Conservation (phyloP, 1,139 yeast genomes). For the Scheffersomyces cryptocercus region DNA sequence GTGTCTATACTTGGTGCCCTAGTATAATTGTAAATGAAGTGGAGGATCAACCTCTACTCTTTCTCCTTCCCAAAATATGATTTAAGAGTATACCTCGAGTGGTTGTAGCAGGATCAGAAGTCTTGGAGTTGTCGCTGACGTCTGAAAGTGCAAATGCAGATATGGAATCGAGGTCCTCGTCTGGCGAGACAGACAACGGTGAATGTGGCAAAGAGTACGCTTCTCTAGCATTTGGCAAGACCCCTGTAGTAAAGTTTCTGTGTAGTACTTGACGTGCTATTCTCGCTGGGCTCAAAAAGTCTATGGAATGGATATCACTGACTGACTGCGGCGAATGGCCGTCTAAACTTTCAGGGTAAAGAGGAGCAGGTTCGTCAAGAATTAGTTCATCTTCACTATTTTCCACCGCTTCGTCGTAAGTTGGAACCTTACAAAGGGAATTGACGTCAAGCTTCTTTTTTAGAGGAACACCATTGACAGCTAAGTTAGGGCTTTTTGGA, state of each 20-base stretch:
- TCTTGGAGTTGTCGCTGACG: neutral
- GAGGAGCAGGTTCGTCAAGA: conserved; percentile 34
- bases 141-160: neutral
- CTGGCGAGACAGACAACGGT: neutral
- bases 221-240: neutral
- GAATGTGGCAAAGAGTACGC: neutral
- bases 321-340: neutral
- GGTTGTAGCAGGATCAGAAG: no score
- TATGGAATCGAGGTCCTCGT: neutral
- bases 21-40: no score
- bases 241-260: neutral
- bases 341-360: conserved; percentile 12
- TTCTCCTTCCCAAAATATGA: no score
- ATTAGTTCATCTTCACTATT: conserved; percentile 24
- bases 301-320: neutral
- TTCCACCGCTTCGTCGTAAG: conserved; percentile 38
- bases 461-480: neutral
- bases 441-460: conserved; percentile 17
- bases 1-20: no score
- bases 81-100: no score
- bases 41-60: no score
- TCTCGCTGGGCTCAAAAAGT: neutral
- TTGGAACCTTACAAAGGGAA: conserved; percentile 32
- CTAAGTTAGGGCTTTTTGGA: neutral
- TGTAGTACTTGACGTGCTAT: neutral